Conservation (phyloP, 139 green algal genomes). For the Micromonas commoda region DNA sequence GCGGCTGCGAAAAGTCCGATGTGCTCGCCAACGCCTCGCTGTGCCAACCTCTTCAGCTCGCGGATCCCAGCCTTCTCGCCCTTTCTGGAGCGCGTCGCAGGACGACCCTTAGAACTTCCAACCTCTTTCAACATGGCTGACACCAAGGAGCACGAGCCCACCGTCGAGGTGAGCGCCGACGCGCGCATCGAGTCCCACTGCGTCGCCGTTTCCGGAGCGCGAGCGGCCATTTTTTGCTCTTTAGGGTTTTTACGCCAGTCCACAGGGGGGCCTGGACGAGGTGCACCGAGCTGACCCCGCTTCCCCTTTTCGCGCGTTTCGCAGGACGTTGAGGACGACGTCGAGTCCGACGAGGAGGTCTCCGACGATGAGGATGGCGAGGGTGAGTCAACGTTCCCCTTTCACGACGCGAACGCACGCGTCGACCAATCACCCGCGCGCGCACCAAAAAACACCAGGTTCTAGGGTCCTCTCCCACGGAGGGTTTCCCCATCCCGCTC, state of each 20-base stretch:
- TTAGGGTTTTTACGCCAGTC: neutral
- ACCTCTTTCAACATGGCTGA: neutral
- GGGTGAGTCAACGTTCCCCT: neutral
- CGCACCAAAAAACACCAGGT: neutral
- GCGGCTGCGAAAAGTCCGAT: no score
- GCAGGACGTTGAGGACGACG: neutral
- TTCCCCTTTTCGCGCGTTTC: neutral
- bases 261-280: no score
- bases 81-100: neutral
- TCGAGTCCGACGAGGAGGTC: neutral
- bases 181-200: neutral
- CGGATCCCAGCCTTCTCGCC: no score
- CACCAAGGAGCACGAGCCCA: neutral
- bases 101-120: neutral
- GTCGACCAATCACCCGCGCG: neutral
- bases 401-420: neutral
- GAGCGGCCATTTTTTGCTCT: neutral
- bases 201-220: neutral
- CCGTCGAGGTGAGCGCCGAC: neutral
- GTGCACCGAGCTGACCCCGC: neutral
- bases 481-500: neutral
- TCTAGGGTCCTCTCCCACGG: neutral
- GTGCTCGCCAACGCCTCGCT: no score
- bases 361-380: neutral
- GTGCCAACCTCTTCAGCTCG: no score